A percentile compares a stretch with the other conserved stretches of the same genome.
phyloP scores from a whole-genome alignment of 139 green algal species.

The Tetratostichococcus sp. region DNA sequence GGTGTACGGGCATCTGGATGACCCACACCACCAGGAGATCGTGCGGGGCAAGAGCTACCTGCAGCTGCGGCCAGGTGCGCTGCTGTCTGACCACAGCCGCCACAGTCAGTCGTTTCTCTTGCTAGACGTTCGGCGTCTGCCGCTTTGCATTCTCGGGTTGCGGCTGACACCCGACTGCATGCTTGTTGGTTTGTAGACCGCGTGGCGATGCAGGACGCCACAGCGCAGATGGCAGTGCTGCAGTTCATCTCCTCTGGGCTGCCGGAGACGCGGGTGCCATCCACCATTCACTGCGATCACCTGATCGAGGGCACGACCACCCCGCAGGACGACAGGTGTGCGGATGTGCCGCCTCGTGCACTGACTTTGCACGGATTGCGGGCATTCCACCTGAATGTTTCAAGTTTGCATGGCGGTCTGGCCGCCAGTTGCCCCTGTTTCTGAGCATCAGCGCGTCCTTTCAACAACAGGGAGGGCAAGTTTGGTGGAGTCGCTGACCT shows the following conservation, averaged over 20 bases:
- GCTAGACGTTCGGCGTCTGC: too few species aligned
- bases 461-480: constrained; percentile 34
- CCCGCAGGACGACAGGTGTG: constrained; percentile 74
- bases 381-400: too few species aligned
- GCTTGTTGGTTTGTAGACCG: constrained; percentile 60
- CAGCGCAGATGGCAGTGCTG: constrained; percentile 94
- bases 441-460: too few species aligned
- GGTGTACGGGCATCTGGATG: constrained; percentile 92
- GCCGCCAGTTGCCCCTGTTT: too few species aligned
- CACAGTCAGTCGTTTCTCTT: too few species aligned
- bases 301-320: constrained; percentile 93
- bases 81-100: too few species aligned
- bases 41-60: constrained; percentile 84
- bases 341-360: too few species aligned
- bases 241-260: constrained; percentile 95
- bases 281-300: constrained; percentile 95
- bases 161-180: background rate
- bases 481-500: constrained; percentile 81
- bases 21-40: constrained; percentile 79
- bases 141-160: background rate
- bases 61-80: constrained; percentile 72
- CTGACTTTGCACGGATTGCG: too few species aligned
- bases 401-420: too few species aligned
- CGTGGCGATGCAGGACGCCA: constrained; percentile 95
- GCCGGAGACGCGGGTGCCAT: constrained; percentile 82